Evolutionary conservation across 2,329 filamentous ascomycete genomes (phyloP).

Genomic region (Botrytis fabae): DNA sequence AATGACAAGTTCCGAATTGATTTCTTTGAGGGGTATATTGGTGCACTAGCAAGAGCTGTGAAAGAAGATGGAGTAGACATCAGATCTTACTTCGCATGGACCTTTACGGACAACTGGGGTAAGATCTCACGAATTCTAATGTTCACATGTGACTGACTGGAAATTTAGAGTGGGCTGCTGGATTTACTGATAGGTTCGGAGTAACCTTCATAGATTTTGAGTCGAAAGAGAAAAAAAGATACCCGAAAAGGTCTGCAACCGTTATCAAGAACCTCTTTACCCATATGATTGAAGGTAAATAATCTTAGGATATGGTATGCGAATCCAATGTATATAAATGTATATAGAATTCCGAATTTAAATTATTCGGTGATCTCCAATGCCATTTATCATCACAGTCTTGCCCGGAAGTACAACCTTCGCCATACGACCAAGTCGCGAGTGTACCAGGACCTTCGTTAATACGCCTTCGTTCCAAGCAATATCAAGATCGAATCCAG

Average conservation of each 20-base stretch:
- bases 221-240: conserved; percentile 68
- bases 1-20: conserved; percentile 77
- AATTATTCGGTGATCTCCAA: not conserved
- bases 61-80: conserved; percentile 74
- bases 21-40: conserved; percentile 76
- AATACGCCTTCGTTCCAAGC: not conserved
- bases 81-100: conserved; percentile 81
- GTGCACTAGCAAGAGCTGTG: conserved; percentile 71
- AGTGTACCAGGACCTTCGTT: not conserved
- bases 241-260: conserved; percentile 79
- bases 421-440: not conserved
- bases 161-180: conserved; percentile 57
- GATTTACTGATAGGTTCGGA: conserved; percentile 80
- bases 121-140: not conserved
- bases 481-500: conserved; percentile 1
- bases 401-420: not conserved
- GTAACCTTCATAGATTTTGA: conserved; percentile 80
- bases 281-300: conserved; percentile 62
- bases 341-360: not conserved
- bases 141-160: not conserved
- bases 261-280: conserved; percentile 70
- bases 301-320: not conserved
- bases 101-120: conserved; percentile 63
- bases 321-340: not conserved
- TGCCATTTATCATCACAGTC: not conserved